phyloP scores from a whole-genome alignment of 116 monocot genomes.

The Papilionanthe hybrid region DNA sequence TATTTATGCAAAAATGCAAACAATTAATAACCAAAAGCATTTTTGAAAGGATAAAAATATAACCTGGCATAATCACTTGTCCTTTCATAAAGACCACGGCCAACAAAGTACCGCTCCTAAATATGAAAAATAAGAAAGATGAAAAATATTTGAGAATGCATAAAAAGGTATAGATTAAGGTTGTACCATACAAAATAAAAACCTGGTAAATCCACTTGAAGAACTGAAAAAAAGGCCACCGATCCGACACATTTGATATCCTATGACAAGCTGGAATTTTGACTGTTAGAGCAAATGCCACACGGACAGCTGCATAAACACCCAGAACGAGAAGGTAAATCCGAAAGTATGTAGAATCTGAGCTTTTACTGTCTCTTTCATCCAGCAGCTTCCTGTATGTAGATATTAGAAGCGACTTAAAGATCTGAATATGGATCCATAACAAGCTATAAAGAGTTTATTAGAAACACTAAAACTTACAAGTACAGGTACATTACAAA shows the following conservation, averaged over 20 bases:
- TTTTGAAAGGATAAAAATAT: neutral
- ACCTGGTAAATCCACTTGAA: slow-evolving; percentile 99
- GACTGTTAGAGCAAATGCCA: slow-evolving; percentile 62
- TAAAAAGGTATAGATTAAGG: neutral
- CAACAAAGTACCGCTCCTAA: slow-evolving; percentile 95
- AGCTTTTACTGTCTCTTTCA: slow-evolving; percentile 48
- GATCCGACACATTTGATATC: slow-evolving; percentile 66
- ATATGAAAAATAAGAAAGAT: neutral
- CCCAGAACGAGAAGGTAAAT: slow-evolving; percentile 84
- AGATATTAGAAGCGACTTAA: neutral
- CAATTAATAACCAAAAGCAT: neutral
- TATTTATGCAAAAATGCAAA: neutral
- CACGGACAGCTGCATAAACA: slow-evolving; percentile 63
- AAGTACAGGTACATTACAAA: slow-evolving; percentile 64
- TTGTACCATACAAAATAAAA: slow-evolving; percentile 1
- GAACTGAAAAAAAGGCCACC: slow-evolving; percentile 84
- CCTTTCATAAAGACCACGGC: slow-evolving; percentile 90
- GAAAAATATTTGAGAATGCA: neutral
- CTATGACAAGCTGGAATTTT: slow-evolving; percentile 88
- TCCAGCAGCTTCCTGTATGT: slow-evolving; percentile 73
- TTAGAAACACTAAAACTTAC: slow-evolving; percentile 39
- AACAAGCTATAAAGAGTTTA: neutral
- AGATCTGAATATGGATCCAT: neutral
- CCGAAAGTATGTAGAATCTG: slow-evolving; percentile 74
- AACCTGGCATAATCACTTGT: slow-evolving; percentile 85